A percentile compares a stretch with the other conserved stretches of the same genome.
phyloP scores from a whole-genome alignment of 139 green algal genomes.

The Spirogloea muscicola region DNA sequence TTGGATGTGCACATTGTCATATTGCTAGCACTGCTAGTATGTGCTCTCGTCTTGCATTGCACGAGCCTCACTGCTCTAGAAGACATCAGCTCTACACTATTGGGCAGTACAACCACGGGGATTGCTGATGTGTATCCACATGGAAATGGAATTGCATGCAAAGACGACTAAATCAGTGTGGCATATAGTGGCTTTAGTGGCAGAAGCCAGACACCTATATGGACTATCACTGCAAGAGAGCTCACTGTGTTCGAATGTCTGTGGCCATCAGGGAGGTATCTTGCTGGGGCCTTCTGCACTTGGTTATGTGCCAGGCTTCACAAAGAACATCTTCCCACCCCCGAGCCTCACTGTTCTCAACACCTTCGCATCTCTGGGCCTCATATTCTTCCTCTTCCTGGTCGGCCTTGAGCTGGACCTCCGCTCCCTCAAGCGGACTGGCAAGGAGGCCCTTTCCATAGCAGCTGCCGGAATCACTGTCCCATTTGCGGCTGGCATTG shows the following conservation, averaged over 20 bases:
- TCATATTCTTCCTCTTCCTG: slow-evolving; percentile 57
- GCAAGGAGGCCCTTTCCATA: slow-evolving; percentile 33
- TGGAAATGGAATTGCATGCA: not conserved
- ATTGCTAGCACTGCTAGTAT: too few species aligned
- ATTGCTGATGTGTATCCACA: slow-evolving; percentile 10
- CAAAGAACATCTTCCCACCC: slow-evolving; percentile 19
- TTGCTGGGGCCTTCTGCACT: slow-evolving; percentile 34
- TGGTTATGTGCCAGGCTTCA: slow-evolving; percentile 37
- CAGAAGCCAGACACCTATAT: too few species aligned
- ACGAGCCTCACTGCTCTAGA: too few species aligned
- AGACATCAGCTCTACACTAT: too few species aligned
- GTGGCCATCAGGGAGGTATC: slow-evolving; percentile 28
- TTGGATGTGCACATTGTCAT: too few species aligned
- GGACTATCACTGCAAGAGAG: too few species aligned
- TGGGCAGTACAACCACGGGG: not conserved
- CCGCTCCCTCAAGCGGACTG: slow-evolving; percentile 19
- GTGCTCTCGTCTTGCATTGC: too few species aligned
- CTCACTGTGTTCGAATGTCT: not conserved
- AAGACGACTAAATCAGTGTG: not conserved
- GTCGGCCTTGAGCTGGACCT: slow-evolving; percentile 54
- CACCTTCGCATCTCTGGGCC: slow-evolving; percentile 48
- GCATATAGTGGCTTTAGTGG: not conserved
- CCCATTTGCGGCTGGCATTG: slow-evolving; percentile 49
- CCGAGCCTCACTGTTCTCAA: slow-evolving; percentile 18
- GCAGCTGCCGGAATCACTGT: slow-evolving; percentile 45